Conservation (phyloP, 2,329 filamentous ascomycete species). For the Aspergillus sp. region DNA sequence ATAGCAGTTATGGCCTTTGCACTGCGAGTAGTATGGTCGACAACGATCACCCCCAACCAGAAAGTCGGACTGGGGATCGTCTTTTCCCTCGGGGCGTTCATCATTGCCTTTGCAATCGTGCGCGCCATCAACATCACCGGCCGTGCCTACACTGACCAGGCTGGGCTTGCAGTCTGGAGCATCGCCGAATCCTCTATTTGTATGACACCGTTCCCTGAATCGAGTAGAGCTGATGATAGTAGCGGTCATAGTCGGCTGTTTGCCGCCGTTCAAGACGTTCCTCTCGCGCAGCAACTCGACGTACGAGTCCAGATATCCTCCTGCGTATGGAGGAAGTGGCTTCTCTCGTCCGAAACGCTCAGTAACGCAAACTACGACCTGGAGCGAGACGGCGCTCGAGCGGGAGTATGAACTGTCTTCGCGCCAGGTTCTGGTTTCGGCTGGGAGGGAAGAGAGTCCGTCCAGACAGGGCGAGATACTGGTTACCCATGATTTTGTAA, state of each 20-base stretch:
- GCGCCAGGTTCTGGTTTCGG: slow-evolving; percentile 2
- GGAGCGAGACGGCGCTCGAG: slow-evolving; percentile 5
- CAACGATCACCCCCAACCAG: slow-evolving; percentile 26
- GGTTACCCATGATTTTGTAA: slow-evolving; percentile 18
- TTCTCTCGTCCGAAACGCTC: neutral
- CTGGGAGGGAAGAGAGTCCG: neutral
- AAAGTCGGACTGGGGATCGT: slow-evolving; percentile 27
- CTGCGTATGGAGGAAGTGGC: neutral
- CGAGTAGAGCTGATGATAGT: neutral
- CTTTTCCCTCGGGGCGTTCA: slow-evolving; percentile 28
- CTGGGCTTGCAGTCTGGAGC: slow-evolving; percentile 19
- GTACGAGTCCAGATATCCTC: slow-evolving; percentile 1
- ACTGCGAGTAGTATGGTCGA: slow-evolving; percentile 26
- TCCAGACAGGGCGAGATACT: slow-evolving; percentile 12
- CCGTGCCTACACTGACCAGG: slow-evolving; percentile 21
- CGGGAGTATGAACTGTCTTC: neutral
- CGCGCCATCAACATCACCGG: slow-evolving; percentile 26
- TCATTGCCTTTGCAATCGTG: slow-evolving; percentile 26
- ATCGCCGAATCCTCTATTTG: slow-evolving; percentile 21
- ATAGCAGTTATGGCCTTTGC: slow-evolving; percentile 31
- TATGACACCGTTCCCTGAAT: neutral
- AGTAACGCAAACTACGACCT: neutral
- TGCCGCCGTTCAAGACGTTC: slow-evolving; percentile 19
- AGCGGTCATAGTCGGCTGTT: slow-evolving; percentile 20
- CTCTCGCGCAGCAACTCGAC: slow-evolving; percentile 9